A percentile compares a stretch with the other conserved stretches of the same genome.
Evolutionary conservation across 192 early-diverging fungal genomes (phyloP).

Genomic region (Phycomyces nitens): DNA sequence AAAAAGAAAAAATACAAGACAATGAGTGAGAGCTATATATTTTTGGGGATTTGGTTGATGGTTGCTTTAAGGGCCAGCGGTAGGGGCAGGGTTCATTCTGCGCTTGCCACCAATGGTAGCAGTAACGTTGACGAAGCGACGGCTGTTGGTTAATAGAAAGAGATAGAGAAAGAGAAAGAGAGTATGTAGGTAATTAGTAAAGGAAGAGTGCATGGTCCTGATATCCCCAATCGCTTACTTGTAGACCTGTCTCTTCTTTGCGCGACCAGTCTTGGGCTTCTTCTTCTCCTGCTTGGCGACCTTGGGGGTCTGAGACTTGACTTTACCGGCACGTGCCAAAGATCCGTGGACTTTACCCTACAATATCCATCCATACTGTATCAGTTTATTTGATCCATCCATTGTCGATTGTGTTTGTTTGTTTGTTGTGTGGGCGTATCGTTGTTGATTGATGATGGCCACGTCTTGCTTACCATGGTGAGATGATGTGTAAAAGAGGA

Average conservation of each 20-base stretch:
- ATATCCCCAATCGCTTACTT: slow-evolving; percentile 37
- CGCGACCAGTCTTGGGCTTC: slow-evolving; percentile 90
- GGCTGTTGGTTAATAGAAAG: slow-evolving; percentile 41
- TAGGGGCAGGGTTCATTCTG: slow-evolving; percentile 58
- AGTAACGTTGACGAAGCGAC: slow-evolving; percentile 96
- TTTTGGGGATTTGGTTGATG: too few species aligned
- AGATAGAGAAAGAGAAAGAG: background rate
- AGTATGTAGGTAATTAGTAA: background rate
- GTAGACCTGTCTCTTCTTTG: slow-evolving; percentile 95
- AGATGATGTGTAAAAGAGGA: slow-evolving; percentile 4
- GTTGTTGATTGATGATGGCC: too few species aligned
- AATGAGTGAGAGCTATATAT: background rate
- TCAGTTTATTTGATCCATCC: background rate
- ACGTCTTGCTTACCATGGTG: background rate
- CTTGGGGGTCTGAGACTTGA: slow-evolving; percentile 98
- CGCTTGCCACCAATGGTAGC: slow-evolving; percentile 86
- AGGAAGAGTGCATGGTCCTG: background rate
- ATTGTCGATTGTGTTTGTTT: background rate
- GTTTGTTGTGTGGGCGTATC: background rate
- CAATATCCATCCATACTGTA: background rate
- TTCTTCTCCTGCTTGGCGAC: slow-evolving; percentile 96
- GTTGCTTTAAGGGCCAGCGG: slow-evolving; percentile 39
- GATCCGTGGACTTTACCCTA: slow-evolving; percentile 99
- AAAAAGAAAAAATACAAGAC: background rate
- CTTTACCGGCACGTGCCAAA: slow-evolving; percentile 99